phyloP scores from a whole-genome alignment of 495 filamentous ascomycete species.

The Talaromyces ruber region DNA sequence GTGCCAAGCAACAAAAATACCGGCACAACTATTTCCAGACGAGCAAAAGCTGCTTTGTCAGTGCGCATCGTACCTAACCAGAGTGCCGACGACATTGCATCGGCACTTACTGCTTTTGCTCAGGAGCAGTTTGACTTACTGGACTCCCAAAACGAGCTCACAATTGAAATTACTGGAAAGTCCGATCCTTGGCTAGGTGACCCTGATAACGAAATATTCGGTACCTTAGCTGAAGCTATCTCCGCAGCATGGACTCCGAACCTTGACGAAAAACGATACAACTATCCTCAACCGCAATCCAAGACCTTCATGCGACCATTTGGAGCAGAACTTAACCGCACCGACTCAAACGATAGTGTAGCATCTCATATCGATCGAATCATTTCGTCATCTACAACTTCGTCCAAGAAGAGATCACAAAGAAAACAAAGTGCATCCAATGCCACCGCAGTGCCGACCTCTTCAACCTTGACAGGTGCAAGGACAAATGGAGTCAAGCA shows the following conservation, averaged over 20 bases:
- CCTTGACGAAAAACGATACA: conserved; percentile 19
- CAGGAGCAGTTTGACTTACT: conserved; percentile 62
- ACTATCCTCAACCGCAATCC: conserved; percentile 15
- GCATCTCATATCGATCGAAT: conserved; percentile 39
- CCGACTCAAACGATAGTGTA: conserved; percentile 35
- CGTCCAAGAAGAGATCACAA: conserved; percentile 27
- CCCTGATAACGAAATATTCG: conserved; percentile 82
- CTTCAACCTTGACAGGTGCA: conserved; percentile 43
- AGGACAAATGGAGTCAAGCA: conserved; percentile 5
- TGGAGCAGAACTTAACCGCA: conserved; percentile 19
- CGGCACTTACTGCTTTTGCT: conserved; percentile 56
- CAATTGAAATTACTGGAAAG: conserved; percentile 78
- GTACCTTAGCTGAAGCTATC: conserved; percentile 78
- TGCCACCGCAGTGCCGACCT: conserved; percentile 40
- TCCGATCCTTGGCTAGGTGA: conserved; percentile 96
- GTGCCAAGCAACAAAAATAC: conserved; percentile 52
- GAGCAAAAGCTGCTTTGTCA: conserved; percentile 78
- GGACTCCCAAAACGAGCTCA: conserved; percentile 70
- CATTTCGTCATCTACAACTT: conserved; percentile 35
- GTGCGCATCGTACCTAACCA: conserved; percentile 92
- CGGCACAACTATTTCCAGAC: conserved; percentile 78
- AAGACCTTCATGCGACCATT: background rate
- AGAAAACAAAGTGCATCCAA: conserved; percentile 25
- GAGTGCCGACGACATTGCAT: conserved; percentile 64
- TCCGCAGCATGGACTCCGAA: conserved; percentile 63